Base-by-base conservation (phyloP, 352 stramenopile genomes). In the Peronosclerospora sorghi region DNA sequence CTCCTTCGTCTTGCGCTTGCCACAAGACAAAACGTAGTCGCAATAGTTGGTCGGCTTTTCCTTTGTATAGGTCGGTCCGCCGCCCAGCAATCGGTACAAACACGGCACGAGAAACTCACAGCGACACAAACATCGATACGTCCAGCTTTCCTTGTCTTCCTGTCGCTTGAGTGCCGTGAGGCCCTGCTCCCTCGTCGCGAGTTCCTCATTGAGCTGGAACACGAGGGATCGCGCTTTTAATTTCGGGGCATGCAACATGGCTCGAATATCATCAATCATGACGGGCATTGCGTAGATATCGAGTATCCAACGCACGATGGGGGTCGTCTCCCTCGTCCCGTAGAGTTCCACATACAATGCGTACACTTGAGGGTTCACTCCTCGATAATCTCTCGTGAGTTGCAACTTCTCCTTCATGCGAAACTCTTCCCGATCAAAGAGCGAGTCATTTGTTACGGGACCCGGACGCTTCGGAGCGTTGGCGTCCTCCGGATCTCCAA, bases 301-400 rank as follows among this genome's bases (percentile, higher is more conserved):
- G 10, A 90, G 56, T 20, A 64, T 87, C 73, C 73, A 87, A 2
- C 77, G 51, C 0, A 64, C 73, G 39, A 90, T 86, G 0, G 74
- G 73, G 28, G 79, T 78, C n/a, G 68, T 67, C 23, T 70, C 65
- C 0, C 60, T 65, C 0, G 65, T 79, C 10, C 77, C 77, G 45
- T 90, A 90, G 12, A 90, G 50, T 52, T 90, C 73, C 1, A 66
- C 54, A 38, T 86, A 90, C 17, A 90, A 44, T 17, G 74, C 62
- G 35, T 87, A 90, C 9, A 90, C 77, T 42, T 82, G 72, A 3
- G 74, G 73, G 36, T 86, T 87, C 2, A 90, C 77, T 13, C 77
- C 75, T 1, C 77, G 68, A 48, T 90, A 90, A 54, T 90, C 65
- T 38, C 65, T 79, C 13, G 77, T 87, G 14, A 61, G 62, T 4